phyloP scores from a whole-genome alignment of 257 asterid genomes.

The Primulina huaijiensis region DNA sequence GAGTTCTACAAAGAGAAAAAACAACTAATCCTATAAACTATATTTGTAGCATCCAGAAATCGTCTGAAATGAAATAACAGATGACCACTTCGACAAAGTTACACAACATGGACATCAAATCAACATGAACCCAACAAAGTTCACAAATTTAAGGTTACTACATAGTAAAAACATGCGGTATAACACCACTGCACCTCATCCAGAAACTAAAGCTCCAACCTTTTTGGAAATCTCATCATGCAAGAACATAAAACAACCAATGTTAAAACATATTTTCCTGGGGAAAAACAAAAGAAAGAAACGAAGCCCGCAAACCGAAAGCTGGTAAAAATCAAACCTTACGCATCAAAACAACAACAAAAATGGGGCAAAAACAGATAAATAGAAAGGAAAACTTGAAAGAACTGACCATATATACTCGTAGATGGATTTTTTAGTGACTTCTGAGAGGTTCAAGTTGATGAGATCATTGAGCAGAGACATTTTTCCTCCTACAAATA shows the following conservation, averaged over 20 bases:
- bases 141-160: not conserved
- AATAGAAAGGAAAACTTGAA: not conserved
- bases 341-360: not conserved
- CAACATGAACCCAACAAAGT: not conserved
- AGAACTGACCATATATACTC: constrained; percentile 28
- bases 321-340: not conserved
- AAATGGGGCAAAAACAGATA: not conserved
- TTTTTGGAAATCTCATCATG: not conserved
- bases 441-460: constrained; percentile 19
- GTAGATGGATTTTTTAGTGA: constrained; percentile 1
- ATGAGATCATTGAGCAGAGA: constrained; percentile 13
- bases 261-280: not conserved
- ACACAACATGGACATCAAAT: not conserved
- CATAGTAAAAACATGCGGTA: not conserved
- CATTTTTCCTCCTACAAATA: constrained; percentile 6
- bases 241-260: not conserved
- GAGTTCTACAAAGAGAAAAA: not conserved
- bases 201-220: not conserved
- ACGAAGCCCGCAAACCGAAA: not conserved
- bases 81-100: not conserved
- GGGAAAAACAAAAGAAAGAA: not conserved
- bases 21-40: not conserved
- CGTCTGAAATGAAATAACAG: not conserved
- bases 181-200: not conserved
- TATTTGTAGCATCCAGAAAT: not conserved